A percentile compares a stretch with the other conserved stretches of the same genome.
These are phyloP conservation scores for Penicillium italicum DNA, from an alignment of 2,329 filamentous ascomycete genomes.

Conservation along the genomic window DNA sequence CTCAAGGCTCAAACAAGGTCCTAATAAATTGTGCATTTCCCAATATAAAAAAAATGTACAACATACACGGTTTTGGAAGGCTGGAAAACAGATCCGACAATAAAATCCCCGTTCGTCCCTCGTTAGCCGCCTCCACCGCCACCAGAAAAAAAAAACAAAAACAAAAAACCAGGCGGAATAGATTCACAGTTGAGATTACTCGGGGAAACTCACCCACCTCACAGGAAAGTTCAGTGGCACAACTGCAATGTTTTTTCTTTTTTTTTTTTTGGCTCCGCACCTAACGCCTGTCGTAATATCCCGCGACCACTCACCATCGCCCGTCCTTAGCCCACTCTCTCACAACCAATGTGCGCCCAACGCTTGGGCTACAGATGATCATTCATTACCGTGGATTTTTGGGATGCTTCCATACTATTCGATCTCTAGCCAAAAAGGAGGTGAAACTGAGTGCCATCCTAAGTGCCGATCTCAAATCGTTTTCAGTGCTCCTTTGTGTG, in stretches of 20 bases:
- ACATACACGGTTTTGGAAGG: background rate
- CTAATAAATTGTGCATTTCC: background rate
- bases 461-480: constrained; percentile 23
- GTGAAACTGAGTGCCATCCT: constrained; percentile 22
- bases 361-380: constrained; percentile 27
- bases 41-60: background rate
- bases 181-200: background rate
- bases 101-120: background rate
- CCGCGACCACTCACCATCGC: constrained; percentile 5
- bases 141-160: background rate
- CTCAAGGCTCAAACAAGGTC: background rate
- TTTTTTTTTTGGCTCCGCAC: constrained; percentile 4
- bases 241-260: no score
- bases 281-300: constrained; percentile 6
- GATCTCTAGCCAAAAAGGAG: constrained; percentile 19
- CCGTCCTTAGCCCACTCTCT: background rate
- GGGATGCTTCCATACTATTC: constrained; percentile 18
- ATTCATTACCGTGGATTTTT: constrained; percentile 26
- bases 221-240: constrained; percentile 1
- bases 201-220: background rate
- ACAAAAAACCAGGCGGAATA: background rate
- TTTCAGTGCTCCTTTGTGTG: no score
- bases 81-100: background rate
- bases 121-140: constrained; percentile 9
- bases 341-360: constrained; percentile 15